Conservation (phyloP, 352 stramenopile species). For the Phytophthora podocarpi region DNA sequence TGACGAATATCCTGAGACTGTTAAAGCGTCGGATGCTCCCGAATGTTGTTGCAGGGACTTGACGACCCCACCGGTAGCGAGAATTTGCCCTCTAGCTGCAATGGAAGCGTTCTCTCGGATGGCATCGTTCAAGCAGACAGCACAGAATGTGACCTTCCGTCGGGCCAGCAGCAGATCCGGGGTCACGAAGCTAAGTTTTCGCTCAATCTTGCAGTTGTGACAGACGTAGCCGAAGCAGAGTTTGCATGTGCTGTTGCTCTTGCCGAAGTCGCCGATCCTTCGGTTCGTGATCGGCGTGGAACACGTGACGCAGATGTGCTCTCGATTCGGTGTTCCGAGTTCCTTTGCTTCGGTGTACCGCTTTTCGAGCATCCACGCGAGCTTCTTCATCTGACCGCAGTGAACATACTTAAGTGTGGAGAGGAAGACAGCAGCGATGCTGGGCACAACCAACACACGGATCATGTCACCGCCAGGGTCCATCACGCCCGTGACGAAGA, state of each 20-base stretch:
- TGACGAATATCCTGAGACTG: constrained; percentile 23
- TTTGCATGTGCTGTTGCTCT: background rate
- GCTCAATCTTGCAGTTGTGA: constrained; percentile 34
- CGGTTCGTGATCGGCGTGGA: constrained; percentile 14
- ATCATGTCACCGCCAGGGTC: constrained; percentile 36
- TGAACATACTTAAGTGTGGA: constrained; percentile 35
- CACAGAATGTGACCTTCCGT: constrained; percentile 43
- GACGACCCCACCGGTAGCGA: constrained; percentile 6
- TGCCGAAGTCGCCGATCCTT: too few species aligned
- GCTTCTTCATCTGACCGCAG: constrained; percentile 61
- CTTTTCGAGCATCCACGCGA: constrained; percentile 52
- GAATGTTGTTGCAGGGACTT: constrained; percentile 13
- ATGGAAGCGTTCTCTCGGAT: constrained; percentile 28
- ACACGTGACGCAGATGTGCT: constrained; percentile 37
- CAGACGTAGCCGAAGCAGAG: constrained; percentile 39
- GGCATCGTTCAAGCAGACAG: constrained; percentile 35
- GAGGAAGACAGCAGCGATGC: constrained; percentile 37
- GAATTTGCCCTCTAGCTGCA: constrained; percentile 29
- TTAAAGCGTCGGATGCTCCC: constrained; percentile 13
- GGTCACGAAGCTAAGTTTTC: constrained; percentile 43
- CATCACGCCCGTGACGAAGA: constrained; percentile 34
- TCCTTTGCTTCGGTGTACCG: constrained; percentile 36
- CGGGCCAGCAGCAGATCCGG: constrained; percentile 34
- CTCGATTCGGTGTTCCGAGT: constrained; percentile 31
- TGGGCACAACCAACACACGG: constrained; percentile 30